Evolutionary conservation across 495 filamentous ascomycete genomes (phyloP).

Genomic region (Aspergillus biplanus): DNA sequence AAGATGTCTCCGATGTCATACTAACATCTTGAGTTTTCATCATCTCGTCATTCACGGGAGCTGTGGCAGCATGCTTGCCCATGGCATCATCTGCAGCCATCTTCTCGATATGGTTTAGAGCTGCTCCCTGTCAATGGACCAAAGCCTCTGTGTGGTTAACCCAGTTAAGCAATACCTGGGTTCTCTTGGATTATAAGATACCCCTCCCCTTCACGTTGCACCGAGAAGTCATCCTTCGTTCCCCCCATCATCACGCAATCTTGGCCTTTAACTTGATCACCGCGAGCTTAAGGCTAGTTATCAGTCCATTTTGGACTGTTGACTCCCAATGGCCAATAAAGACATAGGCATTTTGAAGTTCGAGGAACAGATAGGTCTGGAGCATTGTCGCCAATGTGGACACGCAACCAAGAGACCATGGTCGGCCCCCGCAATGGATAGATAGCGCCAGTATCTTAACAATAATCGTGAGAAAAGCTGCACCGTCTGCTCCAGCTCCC

Average conservation of each 20-base stretch:
- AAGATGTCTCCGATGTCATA: conserved; percentile 26
- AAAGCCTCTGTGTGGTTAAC: conserved; percentile 4
- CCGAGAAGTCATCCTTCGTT: not conserved
- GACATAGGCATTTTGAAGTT: not conserved
- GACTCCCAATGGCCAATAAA: conserved; percentile 18
- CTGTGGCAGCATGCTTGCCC: conserved; percentile 6
- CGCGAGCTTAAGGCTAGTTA: not conserved
- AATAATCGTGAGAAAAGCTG: not conserved
- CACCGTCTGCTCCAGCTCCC: not conserved
- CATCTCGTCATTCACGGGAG: conserved; percentile 14
- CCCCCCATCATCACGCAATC: conserved; percentile 24
- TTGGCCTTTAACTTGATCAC: not conserved
- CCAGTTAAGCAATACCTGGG: conserved; percentile 3
- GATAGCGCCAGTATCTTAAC: not conserved
- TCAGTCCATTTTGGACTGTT: not conserved
- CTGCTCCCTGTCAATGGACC: not conserved
- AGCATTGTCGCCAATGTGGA: not conserved
- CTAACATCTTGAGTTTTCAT: conserved; percentile 15
- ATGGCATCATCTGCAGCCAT: conserved; percentile 25
- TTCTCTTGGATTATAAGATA: conserved; percentile 9
- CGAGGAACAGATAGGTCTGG: not conserved
- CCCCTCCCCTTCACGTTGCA: not conserved
- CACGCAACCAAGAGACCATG: not conserved
- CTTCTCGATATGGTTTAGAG: conserved; percentile 13
- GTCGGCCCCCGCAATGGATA: not conserved